Evolutionary conservation across 352 stramenopile genomes (phyloP).

Genomic region (Phytophthora pistaciae): DNA sequence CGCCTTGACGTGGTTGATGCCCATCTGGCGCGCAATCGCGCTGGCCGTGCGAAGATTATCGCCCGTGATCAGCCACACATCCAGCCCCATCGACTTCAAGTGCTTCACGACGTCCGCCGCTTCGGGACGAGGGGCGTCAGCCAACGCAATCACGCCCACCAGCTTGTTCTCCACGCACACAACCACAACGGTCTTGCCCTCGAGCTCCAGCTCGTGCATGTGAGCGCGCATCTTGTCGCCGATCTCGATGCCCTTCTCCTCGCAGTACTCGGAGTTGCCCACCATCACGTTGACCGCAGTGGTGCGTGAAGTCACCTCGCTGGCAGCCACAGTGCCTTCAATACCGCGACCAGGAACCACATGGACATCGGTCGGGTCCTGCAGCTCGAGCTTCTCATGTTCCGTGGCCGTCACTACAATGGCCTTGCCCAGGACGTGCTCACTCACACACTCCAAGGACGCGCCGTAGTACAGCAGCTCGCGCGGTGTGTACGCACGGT

Average conservation of each 20-base stretch:
- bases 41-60: constrained; percentile 94
- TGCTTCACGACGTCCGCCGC: constrained; percentile 75
- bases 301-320: constrained; percentile 20
- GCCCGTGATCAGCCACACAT: constrained; percentile 91
- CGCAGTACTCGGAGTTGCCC: constrained; percentile 82
- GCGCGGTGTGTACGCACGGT: constrained; percentile 66
- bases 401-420: constrained; percentile 84
- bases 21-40: constrained; percentile 90
- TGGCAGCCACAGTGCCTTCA: constrained; percentile 61
- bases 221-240: constrained; percentile 65
- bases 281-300: constrained; percentile 64
- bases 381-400: constrained; percentile 76
- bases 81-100: constrained; percentile 83
- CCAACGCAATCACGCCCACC: constrained; percentile 79
- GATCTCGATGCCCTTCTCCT: constrained; percentile 81
- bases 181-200: constrained; percentile 88
- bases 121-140: constrained; percentile 80
- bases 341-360: constrained; percentile 85
- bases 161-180: constrained; percentile 78
- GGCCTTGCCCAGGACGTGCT: constrained; percentile 87
- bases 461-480: constrained; percentile 85
- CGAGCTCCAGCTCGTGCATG: constrained; percentile 86
- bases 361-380: constrained; percentile 78
- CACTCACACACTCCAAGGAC: constrained; percentile 85
- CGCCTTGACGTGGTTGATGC: constrained; percentile 88